Evolutionary conservation across 2,329 filamentous ascomycete species (phyloP), one percentile per base, ranked within the genome.

Genomic region (Colletotrichum destructivum): DNA sequence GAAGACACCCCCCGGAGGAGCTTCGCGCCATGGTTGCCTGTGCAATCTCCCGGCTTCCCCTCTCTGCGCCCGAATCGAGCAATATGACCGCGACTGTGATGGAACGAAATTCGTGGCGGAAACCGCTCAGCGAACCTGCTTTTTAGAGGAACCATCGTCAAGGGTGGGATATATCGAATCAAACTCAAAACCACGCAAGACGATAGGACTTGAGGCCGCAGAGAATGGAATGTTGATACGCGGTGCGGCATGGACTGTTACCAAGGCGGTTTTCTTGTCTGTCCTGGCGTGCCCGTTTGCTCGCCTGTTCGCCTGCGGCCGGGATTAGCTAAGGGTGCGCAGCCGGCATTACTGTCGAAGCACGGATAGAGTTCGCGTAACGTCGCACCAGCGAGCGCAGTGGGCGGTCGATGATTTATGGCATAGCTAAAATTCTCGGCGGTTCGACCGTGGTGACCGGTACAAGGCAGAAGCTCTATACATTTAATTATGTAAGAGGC

Each of bases 1-100:
- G 15, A 18, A 26, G 54, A 56, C 21, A 18, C 54, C 4, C 35
- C 54, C 18, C 12, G 11, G 8, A 31, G 54, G 35, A n/a, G 15
- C 55, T 13, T n/a, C n/a, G 31, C 8, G 21, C 55, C 35, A 57
- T 35, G 15, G 23, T 18, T 63, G 60, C 60, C 69, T 63, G 38
- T 62, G 59, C 21, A 46, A 71, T 71, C 65, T 69, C 46, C 51
- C 69, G 52, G 21, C 18, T 55, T 49, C 63, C 57, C 57, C 51
- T 46, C 57, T 62, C 44, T 26, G 38, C 23, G 52, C 47, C 64
- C 52, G 51, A 57, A 71, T 63, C 59, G 46, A 68, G 65, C 44
- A 63, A 71, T 31, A 60, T 47, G 59, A 47, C 69, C 52, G 69
- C 35, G 13, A 26, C 51, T 12, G 44, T 56, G 40, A 71, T 51